Evolutionary conservation across 768 basidiomycete genomes (phyloP), one percentile per base, ranked within the genome.

Genomic region (Naematelia encephala): DNA sequence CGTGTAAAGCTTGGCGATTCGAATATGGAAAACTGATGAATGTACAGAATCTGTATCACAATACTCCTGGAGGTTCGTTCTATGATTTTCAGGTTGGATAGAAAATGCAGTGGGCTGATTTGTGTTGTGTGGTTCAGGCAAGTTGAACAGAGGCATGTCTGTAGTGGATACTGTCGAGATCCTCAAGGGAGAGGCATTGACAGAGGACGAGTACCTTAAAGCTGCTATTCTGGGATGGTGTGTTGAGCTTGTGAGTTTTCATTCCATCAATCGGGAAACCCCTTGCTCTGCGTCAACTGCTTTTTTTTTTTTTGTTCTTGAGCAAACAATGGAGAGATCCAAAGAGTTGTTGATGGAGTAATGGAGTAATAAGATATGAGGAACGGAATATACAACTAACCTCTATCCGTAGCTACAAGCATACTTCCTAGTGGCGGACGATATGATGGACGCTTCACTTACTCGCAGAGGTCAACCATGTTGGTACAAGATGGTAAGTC

Each of bases 391-490:
- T 14, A 21, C 14, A 1, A 28, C 50, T 51, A 14, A 26, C 8
- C 25, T 26, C n/a, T n/a, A n/a, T 8, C 23, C 22, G 5, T 69
- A 94, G 91, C 84, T 99, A 5, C 94, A 98, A 86, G 92, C 91
- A 0, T 96, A 87, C 79, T 97, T 98, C 86, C 85, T 98, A 56
- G 91, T 66, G 2, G 64, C 64, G 91, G 69, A 99, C 78, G 94
- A 98, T 78, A 92, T 98, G 70, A 99, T 99, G 96, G 94, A 99
- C 74, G 77, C 83, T 19, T 90, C 89, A 48, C 87, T 98, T 67
- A 97, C 94, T 11, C 87, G 94, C 23, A 87, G 94, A 10, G 87
- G 88, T 3, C 93, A 96, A 78, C 88, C 92, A 1, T 99, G 94
- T 80, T 99, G 90, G 90, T 97, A 94, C 80, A 83, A 80, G 49